These are phyloP conservation scores for Fulvia fulva DNA, from an alignment of 2,329 filamentous ascomycete genomes.

Conservation along the genomic window DNA sequence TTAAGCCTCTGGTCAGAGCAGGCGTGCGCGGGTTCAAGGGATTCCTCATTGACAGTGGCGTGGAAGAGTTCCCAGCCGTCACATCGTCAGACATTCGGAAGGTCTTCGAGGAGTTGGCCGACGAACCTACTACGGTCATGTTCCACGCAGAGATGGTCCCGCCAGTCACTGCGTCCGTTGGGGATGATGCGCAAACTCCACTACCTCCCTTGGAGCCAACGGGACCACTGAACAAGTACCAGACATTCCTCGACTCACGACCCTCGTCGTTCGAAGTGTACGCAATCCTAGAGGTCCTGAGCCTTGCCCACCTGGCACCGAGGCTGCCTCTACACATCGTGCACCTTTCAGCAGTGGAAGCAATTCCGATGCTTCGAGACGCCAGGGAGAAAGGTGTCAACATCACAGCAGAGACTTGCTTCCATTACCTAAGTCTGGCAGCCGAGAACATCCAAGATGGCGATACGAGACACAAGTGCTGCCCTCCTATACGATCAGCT, in stretches of 20 bases:
- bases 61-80: slow-evolving; percentile 95
- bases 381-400: slow-evolving; percentile 71
- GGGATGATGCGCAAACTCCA: slow-evolving; percentile 69
- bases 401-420: slow-evolving; percentile 92
- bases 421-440: slow-evolving; percentile 84
- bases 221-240: slow-evolving; percentile 72
- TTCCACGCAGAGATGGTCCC: slow-evolving; percentile 99
- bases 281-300: slow-evolving; percentile 81
- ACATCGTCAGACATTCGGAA: slow-evolving; percentile 71
- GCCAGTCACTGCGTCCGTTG: slow-evolving; percentile 74
- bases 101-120: slow-evolving; percentile 75
- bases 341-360: slow-evolving; percentile 83
- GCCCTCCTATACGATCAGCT: slow-evolving; percentile 79
- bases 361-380: slow-evolving; percentile 72
- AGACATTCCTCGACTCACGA: slow-evolving; percentile 86
- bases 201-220: slow-evolving; percentile 63
- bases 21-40: slow-evolving; percentile 96
- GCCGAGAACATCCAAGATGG: slow-evolving; percentile 78
- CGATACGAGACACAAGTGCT: slow-evolving; percentile 92
- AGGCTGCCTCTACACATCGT: slow-evolving; percentile 87
- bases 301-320: slow-evolving; percentile 74
- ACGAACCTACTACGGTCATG: slow-evolving; percentile 87
- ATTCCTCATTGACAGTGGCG: slow-evolving; percentile 93
- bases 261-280: slow-evolving; percentile 88
- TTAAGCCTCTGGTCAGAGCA: slow-evolving; percentile 74